Evolutionary conservation across 805 yeast genomes (phyloP).

Genomic region (Lipomyces lipofer): DNA sequence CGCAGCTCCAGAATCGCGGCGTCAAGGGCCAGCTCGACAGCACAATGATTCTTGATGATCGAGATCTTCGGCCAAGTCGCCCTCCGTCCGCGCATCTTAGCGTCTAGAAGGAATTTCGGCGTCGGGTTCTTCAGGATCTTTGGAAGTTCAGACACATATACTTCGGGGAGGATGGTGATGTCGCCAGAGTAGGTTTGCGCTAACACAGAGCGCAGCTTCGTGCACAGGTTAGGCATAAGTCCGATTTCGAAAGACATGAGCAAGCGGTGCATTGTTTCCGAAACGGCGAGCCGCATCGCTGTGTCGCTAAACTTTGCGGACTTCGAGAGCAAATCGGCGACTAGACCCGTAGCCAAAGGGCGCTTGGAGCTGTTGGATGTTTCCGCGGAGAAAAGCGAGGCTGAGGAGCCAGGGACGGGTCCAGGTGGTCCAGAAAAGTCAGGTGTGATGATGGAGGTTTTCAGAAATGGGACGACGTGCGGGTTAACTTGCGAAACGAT

Average conservation of each 20-base stretch:
- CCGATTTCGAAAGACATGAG: conserved; percentile 76
- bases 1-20: conserved; percentile 54
- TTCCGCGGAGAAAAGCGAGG: not conserved
- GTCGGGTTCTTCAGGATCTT: conserved; percentile 79
- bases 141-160: conserved; percentile 55
- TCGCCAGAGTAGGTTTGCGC: conserved; percentile 92
- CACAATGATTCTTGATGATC: conserved; percentile 82
- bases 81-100: conserved; percentile 77
- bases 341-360: conserved; percentile 6
- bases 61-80: conserved; percentile 94
- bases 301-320: conserved; percentile 17
- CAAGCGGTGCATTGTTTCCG: conserved; percentile 77
- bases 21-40: conserved; percentile 85
- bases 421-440: not conserved
- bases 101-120: conserved; percentile 66
- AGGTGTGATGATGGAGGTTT: conserved; percentile 7
- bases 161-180: conserved; percentile 84
- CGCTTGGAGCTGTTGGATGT: not conserved
- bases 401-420: not conserved
- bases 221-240: conserved; percentile 66
- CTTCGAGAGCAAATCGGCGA: conserved; percentile 4
- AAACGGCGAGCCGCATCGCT: conserved; percentile 44
- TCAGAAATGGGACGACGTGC: conserved; percentile 84
- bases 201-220: conserved; percentile 71
- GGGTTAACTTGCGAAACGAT: conserved; percentile 98